phyloP scores from a whole-genome alignment of 2,329 filamentous ascomycete genomes.

The Pestalotiopsis sp. region DNA sequence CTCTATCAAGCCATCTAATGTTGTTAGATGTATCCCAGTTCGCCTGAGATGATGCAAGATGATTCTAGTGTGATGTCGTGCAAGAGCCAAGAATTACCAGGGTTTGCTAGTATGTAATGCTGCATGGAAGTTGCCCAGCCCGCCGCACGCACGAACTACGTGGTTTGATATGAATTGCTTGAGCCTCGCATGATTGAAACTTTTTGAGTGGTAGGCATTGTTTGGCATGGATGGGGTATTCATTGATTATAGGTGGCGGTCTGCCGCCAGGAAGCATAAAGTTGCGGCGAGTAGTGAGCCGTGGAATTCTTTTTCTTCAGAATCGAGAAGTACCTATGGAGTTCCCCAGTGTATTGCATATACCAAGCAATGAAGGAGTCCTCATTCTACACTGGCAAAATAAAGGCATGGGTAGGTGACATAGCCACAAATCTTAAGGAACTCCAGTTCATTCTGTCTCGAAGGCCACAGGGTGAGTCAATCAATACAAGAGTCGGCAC shows the following conservation, averaged over 20 bases:
- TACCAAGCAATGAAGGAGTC: background rate
- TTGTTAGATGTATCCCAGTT: no score
- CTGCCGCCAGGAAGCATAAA: background rate
- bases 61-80: no score
- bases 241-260: background rate
- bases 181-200: no score
- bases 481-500: background rate
- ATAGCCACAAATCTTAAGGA: background rate
- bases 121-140: no score
- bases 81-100: no score
- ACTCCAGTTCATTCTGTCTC: background rate
- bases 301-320: conserved; percentile 7
- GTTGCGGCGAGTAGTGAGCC: conserved; percentile 9
- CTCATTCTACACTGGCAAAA: background rate
- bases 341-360: conserved; percentile 7
- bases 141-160: no score
- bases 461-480: background rate
- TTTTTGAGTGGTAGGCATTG: no score
- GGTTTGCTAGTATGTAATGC: no score
- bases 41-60: no score
- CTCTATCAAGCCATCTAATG: no score
- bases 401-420: background rate
- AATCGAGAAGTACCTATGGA: conserved; percentile 11
- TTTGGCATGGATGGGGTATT: no score
- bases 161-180: no score